phyloP scores from a whole-genome alignment of 495 filamentous ascomycete species.

The Glutinoglossum americanum region DNA sequence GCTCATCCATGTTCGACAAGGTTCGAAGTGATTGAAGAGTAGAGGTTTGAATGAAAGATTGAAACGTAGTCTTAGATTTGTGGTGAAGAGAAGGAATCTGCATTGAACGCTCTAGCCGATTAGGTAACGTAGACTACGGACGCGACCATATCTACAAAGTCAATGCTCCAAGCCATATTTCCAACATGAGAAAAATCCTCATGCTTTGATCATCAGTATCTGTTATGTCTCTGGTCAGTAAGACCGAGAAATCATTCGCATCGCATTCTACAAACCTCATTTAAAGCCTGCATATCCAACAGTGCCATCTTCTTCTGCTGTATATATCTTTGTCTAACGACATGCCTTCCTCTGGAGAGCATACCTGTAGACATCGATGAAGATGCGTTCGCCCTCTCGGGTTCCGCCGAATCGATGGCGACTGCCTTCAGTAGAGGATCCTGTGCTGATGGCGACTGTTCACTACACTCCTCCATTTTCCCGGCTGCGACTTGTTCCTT shows the following conservation, averaged over 20 bases:
- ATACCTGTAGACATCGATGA: constrained; percentile 20
- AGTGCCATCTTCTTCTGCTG: constrained; percentile 57
- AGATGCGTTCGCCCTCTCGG: constrained; percentile 11
- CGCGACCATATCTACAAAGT: background rate
- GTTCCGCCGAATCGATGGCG: constrained; percentile 5
- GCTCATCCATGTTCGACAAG: background rate
- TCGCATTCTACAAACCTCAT: constrained; percentile 31
- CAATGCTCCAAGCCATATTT: background rate
- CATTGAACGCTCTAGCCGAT: background rate
- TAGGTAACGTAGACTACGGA: background rate
- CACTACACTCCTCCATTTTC: constrained; percentile 8
- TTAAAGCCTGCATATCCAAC: constrained; percentile 47
- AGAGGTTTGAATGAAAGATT: background rate
- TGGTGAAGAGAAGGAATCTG: background rate
- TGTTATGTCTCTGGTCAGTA: background rate
- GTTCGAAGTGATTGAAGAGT: background rate
- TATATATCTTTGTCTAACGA: constrained; percentile 48
- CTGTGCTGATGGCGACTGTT: constrained; percentile 10
- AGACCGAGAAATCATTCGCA: background rate
- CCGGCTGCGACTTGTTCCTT: constrained; percentile 16
- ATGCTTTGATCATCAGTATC: constrained; percentile 4
- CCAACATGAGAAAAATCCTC: background rate
- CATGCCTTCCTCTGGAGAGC: constrained; percentile 27
- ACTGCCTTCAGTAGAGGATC: background rate
- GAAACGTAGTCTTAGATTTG: background rate